Conservation (phyloP, 371 early-diverging fungal species). For the Capillidium rhysosporum region DNA sequence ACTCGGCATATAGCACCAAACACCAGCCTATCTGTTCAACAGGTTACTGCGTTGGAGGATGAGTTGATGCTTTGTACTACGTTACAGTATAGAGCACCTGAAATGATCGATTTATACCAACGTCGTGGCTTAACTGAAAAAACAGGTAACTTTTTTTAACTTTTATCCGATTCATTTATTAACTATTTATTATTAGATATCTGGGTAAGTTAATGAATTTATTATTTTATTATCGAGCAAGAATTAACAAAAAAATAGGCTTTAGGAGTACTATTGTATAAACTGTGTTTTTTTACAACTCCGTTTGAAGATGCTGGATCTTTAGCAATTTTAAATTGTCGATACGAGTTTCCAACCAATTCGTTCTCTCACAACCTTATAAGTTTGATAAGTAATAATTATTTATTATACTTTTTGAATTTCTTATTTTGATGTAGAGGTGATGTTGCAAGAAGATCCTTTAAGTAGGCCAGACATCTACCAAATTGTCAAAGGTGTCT, state of each 20-base stretch:
- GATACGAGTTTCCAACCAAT: slow-evolving; percentile 49
- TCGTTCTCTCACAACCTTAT: slow-evolving; percentile 48
- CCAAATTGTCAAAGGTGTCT: slow-evolving; percentile 42
- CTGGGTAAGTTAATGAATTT: neutral
- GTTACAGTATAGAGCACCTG: slow-evolving; percentile 83
- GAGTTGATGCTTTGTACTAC: slow-evolving; percentile 77
- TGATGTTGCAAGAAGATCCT: slow-evolving; percentile 56
- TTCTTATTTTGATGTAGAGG: neutral
- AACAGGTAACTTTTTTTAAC: slow-evolving; percentile 32
- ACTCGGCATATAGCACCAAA: slow-evolving; percentile 30
- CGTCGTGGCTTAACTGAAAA: slow-evolving; percentile 62
- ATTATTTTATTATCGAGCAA: neutral
- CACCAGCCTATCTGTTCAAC: slow-evolving; percentile 25
- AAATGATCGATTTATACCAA: slow-evolving; percentile 77
- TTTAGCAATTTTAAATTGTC: slow-evolving; percentile 69
- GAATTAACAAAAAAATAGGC: slow-evolving; percentile 28
- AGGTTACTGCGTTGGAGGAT: slow-evolving; percentile 61
- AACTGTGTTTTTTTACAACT: slow-evolving; percentile 65
- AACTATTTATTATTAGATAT: slow-evolving; percentile 2
- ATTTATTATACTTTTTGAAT: neutral
- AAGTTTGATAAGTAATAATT: slow-evolving; percentile 31
- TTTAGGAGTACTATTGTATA: slow-evolving; percentile 76
- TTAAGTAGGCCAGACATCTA: slow-evolving; percentile 50
- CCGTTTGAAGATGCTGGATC: slow-evolving; percentile 82
- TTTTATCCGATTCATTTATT: neutral